Conservation (phyloP, 345 rosid genomes). For the Balakata baccata region DNA sequence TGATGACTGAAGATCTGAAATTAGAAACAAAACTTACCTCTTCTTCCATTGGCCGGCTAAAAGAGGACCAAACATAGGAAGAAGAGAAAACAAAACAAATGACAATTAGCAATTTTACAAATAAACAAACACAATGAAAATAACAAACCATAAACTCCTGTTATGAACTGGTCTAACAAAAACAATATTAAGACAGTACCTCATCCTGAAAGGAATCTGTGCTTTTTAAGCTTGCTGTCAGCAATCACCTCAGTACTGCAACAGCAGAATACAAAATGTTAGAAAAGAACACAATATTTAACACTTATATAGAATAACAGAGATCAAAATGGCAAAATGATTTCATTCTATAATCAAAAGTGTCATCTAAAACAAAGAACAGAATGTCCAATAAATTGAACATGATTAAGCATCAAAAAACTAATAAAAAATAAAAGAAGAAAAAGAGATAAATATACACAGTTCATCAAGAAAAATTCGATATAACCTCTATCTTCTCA, state of each 20-base stretch:
- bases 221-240: not conserved
- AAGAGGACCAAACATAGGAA: not conserved
- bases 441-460: not conserved
- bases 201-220: not conserved
- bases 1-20: not conserved
- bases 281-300: not conserved
- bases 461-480: not conserved
- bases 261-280: not conserved
- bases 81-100: not conserved
- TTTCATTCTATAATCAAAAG: not conserved
- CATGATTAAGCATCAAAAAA: not conserved
- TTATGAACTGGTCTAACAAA: not conserved
- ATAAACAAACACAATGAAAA: not conserved
- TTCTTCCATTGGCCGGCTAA: slow-evolving; percentile 26
- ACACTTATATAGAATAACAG: not conserved
- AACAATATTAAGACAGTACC: not conserved
- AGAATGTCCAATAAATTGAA: not conserved
- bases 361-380: not conserved
- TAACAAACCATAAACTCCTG: not conserved
- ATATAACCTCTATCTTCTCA: not conserved
- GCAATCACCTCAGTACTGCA: not conserved
- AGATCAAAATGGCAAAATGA: not conserved
- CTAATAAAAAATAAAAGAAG: not conserved
- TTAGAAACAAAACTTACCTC: slow-evolving; percentile 13
- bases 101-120: not conserved